Percentiles rank a stretch among this genome's conserved stretches.
These are phyloP conservation scores for Mrakiaceae sp. DNA, from an alignment of 1,284 basidiomycete species.

Conservation along the genomic window DNA sequence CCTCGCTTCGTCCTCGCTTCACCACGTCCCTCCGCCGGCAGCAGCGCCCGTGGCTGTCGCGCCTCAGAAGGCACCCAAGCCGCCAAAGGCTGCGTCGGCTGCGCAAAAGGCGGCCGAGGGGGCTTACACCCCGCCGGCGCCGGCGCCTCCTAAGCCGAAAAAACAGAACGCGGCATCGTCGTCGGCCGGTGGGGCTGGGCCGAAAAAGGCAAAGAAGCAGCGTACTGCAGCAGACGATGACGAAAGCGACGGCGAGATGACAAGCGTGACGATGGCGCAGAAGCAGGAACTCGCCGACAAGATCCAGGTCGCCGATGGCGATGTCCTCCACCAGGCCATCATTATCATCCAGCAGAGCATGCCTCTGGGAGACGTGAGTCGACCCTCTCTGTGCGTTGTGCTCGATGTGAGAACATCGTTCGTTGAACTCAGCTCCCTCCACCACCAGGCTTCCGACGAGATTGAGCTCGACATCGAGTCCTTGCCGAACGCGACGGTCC, in stretches of 20 bases:
- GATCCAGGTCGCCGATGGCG: conserved; percentile 65
- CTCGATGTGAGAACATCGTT: neutral
- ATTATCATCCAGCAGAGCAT: conserved; percentile 84
- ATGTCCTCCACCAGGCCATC: conserved; percentile 70
- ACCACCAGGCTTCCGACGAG: conserved; percentile 70
- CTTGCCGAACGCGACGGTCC: conserved; percentile 67
- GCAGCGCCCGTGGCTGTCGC: neutral
- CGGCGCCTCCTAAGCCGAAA: conserved; percentile 10
- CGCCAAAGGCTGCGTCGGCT: conserved; percentile 3
- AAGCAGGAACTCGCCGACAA: conserved; percentile 93
- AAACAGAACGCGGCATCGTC: neutral
- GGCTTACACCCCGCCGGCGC: neutral
- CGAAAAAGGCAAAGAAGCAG: conserved; percentile 25
- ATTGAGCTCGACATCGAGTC: conserved; percentile 93
- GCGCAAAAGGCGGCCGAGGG: neutral
- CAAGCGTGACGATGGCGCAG: conserved; percentile 72
- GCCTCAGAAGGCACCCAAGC: neutral
- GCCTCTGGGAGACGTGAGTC: neutral
- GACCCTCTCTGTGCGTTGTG: neutral
- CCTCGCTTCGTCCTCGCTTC: neutral
- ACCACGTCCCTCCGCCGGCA: neutral
- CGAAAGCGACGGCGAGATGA: conserved; percentile 33
- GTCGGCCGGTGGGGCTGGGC: neutral
- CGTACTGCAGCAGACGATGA: conserved; percentile 29
- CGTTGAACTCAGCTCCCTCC: conserved; percentile 4